Percentiles rank a stretch among this genome's conserved stretches.
phyloP scores from a whole-genome alignment of 495 filamentous ascomycete genomes.

The Talaromyces proteolyticus region DNA sequence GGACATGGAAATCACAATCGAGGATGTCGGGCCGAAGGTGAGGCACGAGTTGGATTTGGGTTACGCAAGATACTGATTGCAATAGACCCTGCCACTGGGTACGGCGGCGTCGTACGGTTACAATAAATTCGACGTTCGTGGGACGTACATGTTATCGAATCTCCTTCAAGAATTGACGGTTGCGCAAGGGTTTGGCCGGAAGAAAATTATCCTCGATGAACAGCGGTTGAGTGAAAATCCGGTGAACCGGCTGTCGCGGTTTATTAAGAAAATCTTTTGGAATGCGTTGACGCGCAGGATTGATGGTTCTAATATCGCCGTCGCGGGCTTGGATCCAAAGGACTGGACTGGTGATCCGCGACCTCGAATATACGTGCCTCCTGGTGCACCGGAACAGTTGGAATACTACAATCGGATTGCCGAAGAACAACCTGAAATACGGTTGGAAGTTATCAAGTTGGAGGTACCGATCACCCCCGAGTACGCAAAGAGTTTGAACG shows the following conservation, averaged over 20 bases:
- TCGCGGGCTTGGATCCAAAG: slow-evolving; percentile 82
- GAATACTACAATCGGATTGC: slow-evolving; percentile 82
- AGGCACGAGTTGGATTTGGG: slow-evolving; percentile 6
- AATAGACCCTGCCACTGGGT: slow-evolving; percentile 67
- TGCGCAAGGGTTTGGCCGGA: slow-evolving; percentile 77
- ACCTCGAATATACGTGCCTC: slow-evolving; percentile 87
- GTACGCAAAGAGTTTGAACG: slow-evolving; percentile 66
- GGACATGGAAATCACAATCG: slow-evolving; percentile 94
- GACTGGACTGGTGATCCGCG: slow-evolving; percentile 84
- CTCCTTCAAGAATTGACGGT: slow-evolving; percentile 89
- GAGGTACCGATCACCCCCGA: slow-evolving; percentile 66
- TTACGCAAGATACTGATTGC: slow-evolving; percentile 1
- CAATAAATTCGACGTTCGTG: slow-evolving; percentile 78
- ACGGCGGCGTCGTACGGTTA: slow-evolving; percentile 83
- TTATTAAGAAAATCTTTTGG: slow-evolving; percentile 90
- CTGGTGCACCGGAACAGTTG: slow-evolving; percentile 77
- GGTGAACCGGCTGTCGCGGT: slow-evolving; percentile 72
- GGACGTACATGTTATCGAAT: slow-evolving; percentile 94
- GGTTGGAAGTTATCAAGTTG: slow-evolving; percentile 78
- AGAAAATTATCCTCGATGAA: slow-evolving; percentile 81
- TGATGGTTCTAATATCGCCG: slow-evolving; percentile 79
- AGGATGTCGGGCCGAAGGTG: slow-evolving; percentile 92
- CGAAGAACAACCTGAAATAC: slow-evolving; percentile 65
- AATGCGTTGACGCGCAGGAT: slow-evolving; percentile 79
- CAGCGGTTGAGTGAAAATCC: slow-evolving; percentile 88